These are phyloP conservation scores for Boletus eberwhitei DNA, from an alignment of 768 basidiomycete species.

Conservation along the genomic window DNA sequence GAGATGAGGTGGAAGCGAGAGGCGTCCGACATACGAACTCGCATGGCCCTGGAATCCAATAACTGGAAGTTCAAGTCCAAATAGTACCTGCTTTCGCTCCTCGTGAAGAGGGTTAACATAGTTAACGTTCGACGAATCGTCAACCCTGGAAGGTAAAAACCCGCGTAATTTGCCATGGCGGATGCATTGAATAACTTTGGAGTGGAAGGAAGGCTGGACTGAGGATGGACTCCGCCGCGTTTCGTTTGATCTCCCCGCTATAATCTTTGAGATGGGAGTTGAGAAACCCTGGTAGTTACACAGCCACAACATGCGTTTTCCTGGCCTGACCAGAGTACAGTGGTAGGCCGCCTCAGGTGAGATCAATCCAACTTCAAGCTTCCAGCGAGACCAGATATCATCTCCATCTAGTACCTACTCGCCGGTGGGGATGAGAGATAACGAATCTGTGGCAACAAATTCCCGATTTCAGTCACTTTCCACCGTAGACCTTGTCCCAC, in stretches of 20 bases:
- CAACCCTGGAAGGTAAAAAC: too few species aligned
- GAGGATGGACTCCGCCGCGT: too few species aligned
- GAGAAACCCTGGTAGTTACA: not conserved
- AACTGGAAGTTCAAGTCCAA: too few species aligned
- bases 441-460: not conserved
- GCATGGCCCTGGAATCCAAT: too few species aligned
- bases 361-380: not conserved
- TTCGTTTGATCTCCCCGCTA: not conserved
- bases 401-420: not conserved
- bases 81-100: too few species aligned
- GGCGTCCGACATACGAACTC: too few species aligned
- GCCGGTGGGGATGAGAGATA: slow-evolving; percentile 4
- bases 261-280: not conserved
- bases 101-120: too few species aligned
- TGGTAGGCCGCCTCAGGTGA: not conserved
- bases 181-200: too few species aligned
- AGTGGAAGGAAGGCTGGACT: too few species aligned
- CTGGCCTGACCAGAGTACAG: not conserved
- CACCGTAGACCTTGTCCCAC: slow-evolving; percentile 3
- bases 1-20: too few species aligned
- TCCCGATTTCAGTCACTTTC: not conserved
- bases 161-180: too few species aligned
- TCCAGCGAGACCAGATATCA: not conserved
- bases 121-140: too few species aligned
- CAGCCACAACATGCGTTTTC: slow-evolving; percentile 13